Conservation (phyloP, 495 filamentous ascomycete species). For the Chaetomidium leptoderma region DNA sequence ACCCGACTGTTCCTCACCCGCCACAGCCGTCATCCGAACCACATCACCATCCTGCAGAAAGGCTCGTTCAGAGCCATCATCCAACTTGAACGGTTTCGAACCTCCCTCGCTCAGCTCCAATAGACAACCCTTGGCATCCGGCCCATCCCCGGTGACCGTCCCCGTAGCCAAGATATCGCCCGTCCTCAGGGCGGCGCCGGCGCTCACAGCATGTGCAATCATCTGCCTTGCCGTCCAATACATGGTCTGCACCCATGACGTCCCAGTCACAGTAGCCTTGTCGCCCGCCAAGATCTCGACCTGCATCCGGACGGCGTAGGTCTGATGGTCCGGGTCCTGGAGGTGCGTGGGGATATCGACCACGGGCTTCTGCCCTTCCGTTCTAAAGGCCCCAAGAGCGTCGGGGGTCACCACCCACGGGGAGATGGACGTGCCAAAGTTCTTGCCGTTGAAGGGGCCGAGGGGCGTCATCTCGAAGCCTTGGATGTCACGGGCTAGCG, state of each 20-base stretch:
- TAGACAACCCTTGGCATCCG: slow-evolving; percentile 54
- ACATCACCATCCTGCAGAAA: slow-evolving; percentile 1
- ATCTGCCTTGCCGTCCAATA: slow-evolving; percentile 6
- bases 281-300: background rate
- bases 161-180: slow-evolving; percentile 70
- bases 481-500: slow-evolving; percentile 65
- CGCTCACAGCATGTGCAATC: slow-evolving; percentile 1
- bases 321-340: background rate
- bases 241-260: background rate
- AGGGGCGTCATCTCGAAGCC: slow-evolving; percentile 65
- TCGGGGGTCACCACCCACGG: slow-evolving; percentile 70
- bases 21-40: slow-evolving; percentile 1
- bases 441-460: slow-evolving; percentile 70
- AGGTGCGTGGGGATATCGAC: background rate
- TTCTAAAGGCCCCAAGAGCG: slow-evolving; percentile 57
- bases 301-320: slow-evolving; percentile 1
- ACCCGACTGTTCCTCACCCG: background rate
- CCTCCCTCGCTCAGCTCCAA: slow-evolving; percentile 44
- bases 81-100: background rate
- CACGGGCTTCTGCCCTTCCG: background rate
- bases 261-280: background rate
- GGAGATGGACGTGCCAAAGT: slow-evolving; percentile 68
- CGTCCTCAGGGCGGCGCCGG: slow-evolving; percentile 42
- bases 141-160: slow-evolving; percentile 62
- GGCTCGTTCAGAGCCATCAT: background rate